A percentile compares a stretch with the other conserved stretches of the same genome.
Evolutionary conservation across 306 rosid species (phyloP).

Genomic region (Quercus ilex): DNA sequence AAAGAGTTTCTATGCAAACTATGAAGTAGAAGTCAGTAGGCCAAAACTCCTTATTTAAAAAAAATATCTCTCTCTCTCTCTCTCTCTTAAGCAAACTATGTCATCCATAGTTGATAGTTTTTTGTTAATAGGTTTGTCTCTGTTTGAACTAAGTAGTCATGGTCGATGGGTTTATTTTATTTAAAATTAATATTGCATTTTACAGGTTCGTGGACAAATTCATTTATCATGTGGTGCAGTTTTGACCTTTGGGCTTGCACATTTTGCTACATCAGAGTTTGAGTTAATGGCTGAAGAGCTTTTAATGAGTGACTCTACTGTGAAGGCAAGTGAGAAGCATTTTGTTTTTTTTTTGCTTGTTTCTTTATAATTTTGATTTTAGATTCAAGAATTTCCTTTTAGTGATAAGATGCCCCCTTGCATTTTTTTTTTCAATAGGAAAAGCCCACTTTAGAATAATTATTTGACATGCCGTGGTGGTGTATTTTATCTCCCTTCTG

Average conservation of each 20-base stretch:
- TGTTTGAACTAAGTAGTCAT: neutral
- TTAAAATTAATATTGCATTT: conserved; percentile 8
- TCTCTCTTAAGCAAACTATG: neutral
- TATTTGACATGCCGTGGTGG: neutral
- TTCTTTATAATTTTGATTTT: conserved; percentile 3
- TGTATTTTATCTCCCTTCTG: neutral
- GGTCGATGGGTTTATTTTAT: neutral
- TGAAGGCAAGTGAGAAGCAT: conserved; percentile 63
- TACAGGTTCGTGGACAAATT: conserved; percentile 89
- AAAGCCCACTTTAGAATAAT: neutral
- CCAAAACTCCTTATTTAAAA: no score
- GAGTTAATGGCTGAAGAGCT: conserved; percentile 99
- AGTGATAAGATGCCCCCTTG: neutral
- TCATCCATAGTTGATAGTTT: neutral
- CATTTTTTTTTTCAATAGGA: neutral
- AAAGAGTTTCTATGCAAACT: neutral
- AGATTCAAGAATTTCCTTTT: neutral
- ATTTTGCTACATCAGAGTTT: conserved; percentile 81
- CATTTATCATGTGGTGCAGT: conserved; percentile 63
- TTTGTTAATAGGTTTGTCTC: neutral
- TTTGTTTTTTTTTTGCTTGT: neutral
- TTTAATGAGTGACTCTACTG: conserved; percentile 87
- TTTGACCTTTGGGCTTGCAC: conserved; percentile 94
- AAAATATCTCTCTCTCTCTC: no score
- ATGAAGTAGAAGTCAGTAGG: neutral